These are phyloP conservation scores for Debaryomyces nepalensis DNA, from an alignment of 1,139 yeast species.

Conservation along the genomic window DNA sequence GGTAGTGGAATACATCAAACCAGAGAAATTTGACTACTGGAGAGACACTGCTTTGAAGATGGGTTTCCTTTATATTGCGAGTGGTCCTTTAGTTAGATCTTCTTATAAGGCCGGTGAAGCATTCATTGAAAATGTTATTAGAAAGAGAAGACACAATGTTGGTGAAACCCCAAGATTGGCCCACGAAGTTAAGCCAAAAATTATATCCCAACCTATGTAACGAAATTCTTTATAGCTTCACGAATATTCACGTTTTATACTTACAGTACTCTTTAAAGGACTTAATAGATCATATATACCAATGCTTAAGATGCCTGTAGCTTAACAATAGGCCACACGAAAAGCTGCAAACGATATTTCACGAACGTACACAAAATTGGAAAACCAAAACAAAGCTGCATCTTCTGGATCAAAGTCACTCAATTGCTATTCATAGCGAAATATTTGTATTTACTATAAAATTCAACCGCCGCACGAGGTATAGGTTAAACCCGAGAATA, in stretches of 20 bases:
- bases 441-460: neutral
- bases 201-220: constrained; percentile 9
- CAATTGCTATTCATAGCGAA: constrained; percentile 8
- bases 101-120: constrained; percentile 99
- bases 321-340: neutral
- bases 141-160: constrained; percentile 65
- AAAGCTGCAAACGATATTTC: constrained; percentile 8
- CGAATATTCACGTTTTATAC: neutral
- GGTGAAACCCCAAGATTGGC: constrained; percentile 48
- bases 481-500: neutral
- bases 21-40: constrained; percentile 95
- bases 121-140: constrained; percentile 90
- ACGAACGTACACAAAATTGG: constrained; percentile 9
- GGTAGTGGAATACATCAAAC: constrained; percentile 94
- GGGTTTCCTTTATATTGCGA: constrained; percentile 96
- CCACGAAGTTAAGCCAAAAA: constrained; percentile 27
- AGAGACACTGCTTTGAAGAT: constrained; percentile 81
- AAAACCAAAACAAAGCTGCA: constrained; percentile 13
- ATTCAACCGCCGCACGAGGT: neutral
- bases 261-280: constrained; percentile 3
- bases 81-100: constrained; percentile 96
- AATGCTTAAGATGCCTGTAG: neutral
- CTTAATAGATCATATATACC: constrained; percentile 5
- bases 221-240: neutral
- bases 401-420: constrained; percentile 9